phyloP scores from a whole-genome alignment of 2,329 filamentous ascomycete genomes.

The Endocalyx cinctus region DNA sequence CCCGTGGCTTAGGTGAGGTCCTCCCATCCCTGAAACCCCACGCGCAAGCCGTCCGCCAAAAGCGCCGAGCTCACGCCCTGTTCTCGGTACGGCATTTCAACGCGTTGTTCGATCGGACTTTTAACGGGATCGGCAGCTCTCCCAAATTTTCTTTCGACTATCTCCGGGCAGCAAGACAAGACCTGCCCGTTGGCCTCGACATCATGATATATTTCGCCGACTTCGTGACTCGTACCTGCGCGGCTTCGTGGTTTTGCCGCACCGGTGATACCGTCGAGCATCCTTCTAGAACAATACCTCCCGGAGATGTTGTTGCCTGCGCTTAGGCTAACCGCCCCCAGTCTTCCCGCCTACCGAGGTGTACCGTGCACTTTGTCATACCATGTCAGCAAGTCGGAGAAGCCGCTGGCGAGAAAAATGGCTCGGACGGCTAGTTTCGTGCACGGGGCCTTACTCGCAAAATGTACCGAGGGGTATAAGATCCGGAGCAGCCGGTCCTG shows the following conservation, averaged over 20 bases:
- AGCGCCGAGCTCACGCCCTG: background rate
- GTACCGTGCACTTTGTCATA: constrained; percentile 1
- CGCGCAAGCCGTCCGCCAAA: background rate
- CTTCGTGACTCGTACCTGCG: background rate
- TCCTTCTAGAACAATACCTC: background rate
- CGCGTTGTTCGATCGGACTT: background rate
- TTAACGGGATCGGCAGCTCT: background rate
- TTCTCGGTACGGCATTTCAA: background rate
- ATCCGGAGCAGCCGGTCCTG: background rate
- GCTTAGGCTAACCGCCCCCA: background rate
- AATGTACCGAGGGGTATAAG: background rate
- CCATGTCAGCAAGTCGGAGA: constrained; percentile 1
- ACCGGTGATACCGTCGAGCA: background rate
- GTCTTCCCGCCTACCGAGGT: constrained; percentile 1
- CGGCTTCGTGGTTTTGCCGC: background rate
- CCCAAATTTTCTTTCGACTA: background rate
- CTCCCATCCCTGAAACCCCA: background rate
- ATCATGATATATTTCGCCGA: background rate
- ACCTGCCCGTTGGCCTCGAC: background rate
- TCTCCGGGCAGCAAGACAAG: background rate
- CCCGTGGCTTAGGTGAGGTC: background rate
- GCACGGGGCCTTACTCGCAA: background rate
- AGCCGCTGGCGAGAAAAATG: background rate
- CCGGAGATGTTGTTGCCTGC: background rate
- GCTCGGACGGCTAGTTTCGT: background rate